Base-by-base conservation (phyloP, 768 basidiomycete species). In the Mycena alexandri region DNA sequence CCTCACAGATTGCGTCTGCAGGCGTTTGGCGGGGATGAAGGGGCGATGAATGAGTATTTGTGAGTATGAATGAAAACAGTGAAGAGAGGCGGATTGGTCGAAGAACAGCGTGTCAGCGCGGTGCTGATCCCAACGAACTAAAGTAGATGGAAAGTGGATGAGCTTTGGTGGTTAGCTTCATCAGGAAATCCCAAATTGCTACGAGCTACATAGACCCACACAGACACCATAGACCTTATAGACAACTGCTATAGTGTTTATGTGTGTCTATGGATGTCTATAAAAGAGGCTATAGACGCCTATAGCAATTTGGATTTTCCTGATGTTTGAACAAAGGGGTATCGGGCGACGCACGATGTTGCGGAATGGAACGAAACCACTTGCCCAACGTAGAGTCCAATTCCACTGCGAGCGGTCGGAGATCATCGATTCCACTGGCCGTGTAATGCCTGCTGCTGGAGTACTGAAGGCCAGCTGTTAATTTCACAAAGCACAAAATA, bases 21-120 rank as follows among this genome's bases (percentile, higher is more conserved):
- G 29, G 29, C 29, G 29, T 6, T 29, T 29, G 29, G 36, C 47
- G 9, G 46, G 63, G 38, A 64, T 58, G 25, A 64, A 64, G 4
- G 55, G 63, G 12, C 63, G 63, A 16, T 65, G 55, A 2, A 65
- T 51, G 13, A 52, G 29, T 10, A 65, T 57, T 14, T 55, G 63
- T 2, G 41, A 25, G 21, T 52, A 25, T 17, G 52, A 34, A 21
- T 58, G 58, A 22, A 34, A 22, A 17, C 63, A 65, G 29, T 58
- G 25, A 2, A 65, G 63, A 0, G 48, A 48, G 0, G 63, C 63
- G 9, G 63, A 58, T 36, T 65, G 63, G 29, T 58, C 63, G 41
- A 66, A 59, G 24, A 53, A 59, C 2, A 38, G 8, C 6, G n/a
- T 16, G 16, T 44, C 44, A 1, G 4, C 43, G 4, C 17, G 16